phyloP scores from a whole-genome alignment of 441 rosid genomes.

The Gossypium gossypioides region DNA sequence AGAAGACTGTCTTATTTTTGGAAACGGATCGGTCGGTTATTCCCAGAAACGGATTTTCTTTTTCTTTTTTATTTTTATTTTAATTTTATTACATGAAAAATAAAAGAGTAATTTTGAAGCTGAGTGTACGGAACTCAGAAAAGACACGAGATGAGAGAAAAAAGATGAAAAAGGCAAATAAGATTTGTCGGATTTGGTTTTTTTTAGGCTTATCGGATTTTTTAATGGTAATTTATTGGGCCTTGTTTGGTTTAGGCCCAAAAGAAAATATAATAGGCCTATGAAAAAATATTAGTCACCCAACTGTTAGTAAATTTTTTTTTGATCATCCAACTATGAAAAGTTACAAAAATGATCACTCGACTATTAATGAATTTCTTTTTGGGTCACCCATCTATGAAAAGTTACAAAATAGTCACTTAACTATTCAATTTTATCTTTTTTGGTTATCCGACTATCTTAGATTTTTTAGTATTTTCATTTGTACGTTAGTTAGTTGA shows the following conservation, averaged over 20 bases:
- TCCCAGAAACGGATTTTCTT: background rate
- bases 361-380: too few species aligned
- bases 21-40: background rate
- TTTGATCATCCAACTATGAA: too few species aligned
- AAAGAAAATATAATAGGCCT: background rate
- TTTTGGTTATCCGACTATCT: too few species aligned
- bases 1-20: background rate
- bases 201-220: background rate
- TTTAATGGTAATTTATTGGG: background rate
- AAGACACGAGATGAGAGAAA: background rate
- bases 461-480: too few species aligned
- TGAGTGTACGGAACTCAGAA: background rate
- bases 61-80: too few species aligned
- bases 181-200: background rate
- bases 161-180: background rate
- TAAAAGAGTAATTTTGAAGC: background rate
- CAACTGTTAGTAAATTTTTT: too few species aligned
- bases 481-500: too few species aligned
- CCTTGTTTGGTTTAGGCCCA: background rate
- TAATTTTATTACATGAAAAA: background rate
- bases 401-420: too few species aligned
- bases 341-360: too few species aligned
- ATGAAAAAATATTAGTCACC: too few species aligned
- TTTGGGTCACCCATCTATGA: too few species aligned
- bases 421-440: too few species aligned